phyloP scores from a whole-genome alignment of 108 stramenopile genomes.

The Stephanodiscus triporus region DNA sequence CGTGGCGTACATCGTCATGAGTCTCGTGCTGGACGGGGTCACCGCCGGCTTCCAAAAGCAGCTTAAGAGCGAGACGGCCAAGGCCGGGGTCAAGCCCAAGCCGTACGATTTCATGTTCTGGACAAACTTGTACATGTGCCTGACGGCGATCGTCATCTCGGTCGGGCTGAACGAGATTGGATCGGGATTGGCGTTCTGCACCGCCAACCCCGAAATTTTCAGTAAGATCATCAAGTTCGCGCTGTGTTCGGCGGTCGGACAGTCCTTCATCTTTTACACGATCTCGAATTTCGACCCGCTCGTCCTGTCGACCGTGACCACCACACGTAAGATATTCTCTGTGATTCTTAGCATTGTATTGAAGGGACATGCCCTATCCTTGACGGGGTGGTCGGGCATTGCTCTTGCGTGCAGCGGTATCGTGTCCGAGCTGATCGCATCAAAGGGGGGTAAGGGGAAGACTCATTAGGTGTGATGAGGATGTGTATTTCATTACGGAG shows the following conservation, averaged over 20 bases:
- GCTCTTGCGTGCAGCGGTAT: constrained; percentile 86
- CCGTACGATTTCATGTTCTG: constrained; percentile 96
- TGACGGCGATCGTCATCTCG: constrained; percentile 81
- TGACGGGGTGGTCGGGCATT: constrained; percentile 91
- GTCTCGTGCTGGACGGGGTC: constrained; percentile 85
- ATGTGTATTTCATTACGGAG: not conserved
- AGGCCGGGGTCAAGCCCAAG: constrained; percentile 89
- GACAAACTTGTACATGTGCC: constrained; percentile 91
- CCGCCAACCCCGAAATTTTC: constrained; percentile 86
- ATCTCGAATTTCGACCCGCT: constrained; percentile 98
- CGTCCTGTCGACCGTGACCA: constrained; percentile 96
- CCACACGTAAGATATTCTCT: constrained; percentile 98
- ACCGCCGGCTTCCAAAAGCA: constrained; percentile 93
- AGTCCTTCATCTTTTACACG: constrained; percentile 99
- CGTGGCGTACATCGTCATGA: constrained; percentile 82
- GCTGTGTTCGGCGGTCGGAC: constrained; percentile 94
- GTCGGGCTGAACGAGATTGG: constrained; percentile 71
- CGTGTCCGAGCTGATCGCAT: constrained; percentile 81
- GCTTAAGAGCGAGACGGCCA: constrained; percentile 86
- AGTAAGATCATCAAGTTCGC: constrained; percentile 91
- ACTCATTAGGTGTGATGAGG: constrained; percentile 29
- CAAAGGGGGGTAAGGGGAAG: constrained; percentile 59
- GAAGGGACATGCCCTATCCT: constrained; percentile 87
- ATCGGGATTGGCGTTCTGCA: constrained; percentile 75
- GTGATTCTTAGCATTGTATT: constrained; percentile 92